Evolutionary conservation across 192 early-diverging fungal genomes (phyloP).

Genomic region (Linnemannia elongata): DNA sequence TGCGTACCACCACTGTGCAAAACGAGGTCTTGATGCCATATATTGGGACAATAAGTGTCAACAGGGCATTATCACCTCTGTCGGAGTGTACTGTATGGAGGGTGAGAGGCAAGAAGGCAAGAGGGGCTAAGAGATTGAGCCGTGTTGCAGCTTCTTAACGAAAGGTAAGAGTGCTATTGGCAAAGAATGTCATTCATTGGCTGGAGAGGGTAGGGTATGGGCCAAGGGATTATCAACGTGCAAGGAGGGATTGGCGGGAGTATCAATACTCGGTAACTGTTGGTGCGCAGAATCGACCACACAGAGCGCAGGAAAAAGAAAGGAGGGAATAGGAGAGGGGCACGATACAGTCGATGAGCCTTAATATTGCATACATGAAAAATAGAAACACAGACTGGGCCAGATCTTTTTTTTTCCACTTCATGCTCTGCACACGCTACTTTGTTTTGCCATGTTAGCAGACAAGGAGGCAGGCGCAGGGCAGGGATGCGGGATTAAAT

Average conservation of each 20-base stretch:
- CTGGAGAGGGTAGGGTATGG: not conserved
- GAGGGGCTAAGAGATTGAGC: not conserved
- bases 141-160: not conserved
- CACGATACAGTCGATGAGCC: too few species aligned
- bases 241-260: not conserved
- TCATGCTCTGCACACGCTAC: not conserved
- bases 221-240: constrained; percentile 13
- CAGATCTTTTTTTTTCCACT: not conserved
- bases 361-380: too few species aligned
- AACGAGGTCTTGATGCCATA: not conserved
- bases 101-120: too few species aligned
- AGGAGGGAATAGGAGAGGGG: not conserved
- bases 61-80: not conserved
- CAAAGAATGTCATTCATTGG: not conserved
- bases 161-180: not conserved
- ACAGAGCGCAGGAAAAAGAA: not conserved
- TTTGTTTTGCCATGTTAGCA: not conserved
- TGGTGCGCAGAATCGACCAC: not conserved
- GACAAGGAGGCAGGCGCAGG: not conserved
- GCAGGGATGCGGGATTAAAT: not conserved
- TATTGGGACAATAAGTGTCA: not conserved
- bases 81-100: not conserved
- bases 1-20: not conserved
- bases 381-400: not conserved
- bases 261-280: not conserved